Percentiles rank a stretch among this genome's conserved stretches.
Conservation (phyloP, 108 stramenopile species). For the Craspedostauros australis region DNA sequence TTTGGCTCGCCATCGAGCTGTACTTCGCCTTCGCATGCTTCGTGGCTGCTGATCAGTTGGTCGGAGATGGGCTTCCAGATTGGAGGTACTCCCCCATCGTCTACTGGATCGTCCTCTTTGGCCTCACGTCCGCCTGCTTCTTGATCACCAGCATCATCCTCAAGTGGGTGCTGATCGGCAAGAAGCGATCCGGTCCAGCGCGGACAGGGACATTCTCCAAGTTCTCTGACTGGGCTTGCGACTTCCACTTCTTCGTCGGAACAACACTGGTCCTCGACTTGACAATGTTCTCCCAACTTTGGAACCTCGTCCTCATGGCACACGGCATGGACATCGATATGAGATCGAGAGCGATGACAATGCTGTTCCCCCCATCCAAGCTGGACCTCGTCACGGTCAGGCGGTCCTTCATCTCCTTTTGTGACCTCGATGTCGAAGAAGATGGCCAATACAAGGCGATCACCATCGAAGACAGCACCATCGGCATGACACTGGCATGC, state of each 20-base stretch:
- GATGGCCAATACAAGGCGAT: not conserved
- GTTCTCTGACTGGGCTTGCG: conserved; percentile 1
- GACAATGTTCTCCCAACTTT: not conserved
- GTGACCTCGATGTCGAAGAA: not conserved
- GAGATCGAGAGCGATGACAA: not conserved
- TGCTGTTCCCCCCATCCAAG: not conserved
- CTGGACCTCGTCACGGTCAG: conserved; percentile 5
- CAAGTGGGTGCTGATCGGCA: conserved; percentile 7
- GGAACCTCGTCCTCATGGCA: conserved; percentile 1
- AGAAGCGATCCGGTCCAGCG: not conserved
- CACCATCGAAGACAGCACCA: conserved; percentile 6
- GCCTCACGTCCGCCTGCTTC: not conserved
- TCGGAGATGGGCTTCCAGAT: not conserved
- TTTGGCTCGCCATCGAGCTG: conserved; percentile 6
- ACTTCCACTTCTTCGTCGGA: not conserved
- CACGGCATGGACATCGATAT: conserved; percentile 7
- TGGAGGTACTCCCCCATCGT: conserved; percentile 5
- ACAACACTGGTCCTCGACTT: not conserved
- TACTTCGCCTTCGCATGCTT: not conserved
- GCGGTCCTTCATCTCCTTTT: not conserved
- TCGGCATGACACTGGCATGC: not conserved
- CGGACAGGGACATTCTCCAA: too few relatives aligned
- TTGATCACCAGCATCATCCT: not conserved
- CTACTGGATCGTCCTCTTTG: not conserved
- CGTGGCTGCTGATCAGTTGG: not conserved